Evolutionary conservation across 805 yeast species (phyloP), one percentile per base, ranked within the genome.

Genomic region (Tetrapisispora namnaoensis): DNA sequence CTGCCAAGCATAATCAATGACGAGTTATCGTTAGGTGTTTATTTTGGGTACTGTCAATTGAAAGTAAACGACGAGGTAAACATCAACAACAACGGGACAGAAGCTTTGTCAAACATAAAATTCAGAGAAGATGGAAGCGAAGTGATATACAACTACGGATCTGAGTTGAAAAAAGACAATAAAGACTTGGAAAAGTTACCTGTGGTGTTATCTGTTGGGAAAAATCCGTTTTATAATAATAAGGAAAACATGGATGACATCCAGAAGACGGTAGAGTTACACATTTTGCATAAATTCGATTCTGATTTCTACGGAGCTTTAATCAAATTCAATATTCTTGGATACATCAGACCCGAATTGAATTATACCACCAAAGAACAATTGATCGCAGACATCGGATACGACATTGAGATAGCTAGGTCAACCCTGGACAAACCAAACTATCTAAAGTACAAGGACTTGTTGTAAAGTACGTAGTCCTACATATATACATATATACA

Each of bases 161-260:
- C 63, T 6, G 57, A 65, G 10, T 67, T 89, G 49, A 47, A 53
- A 16, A 55, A 46, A 0, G 58, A 55, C 2, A 55, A 50, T 22
- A 58, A 55, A n/a, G 77, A 74, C 38, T 68, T 74, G 2, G 72
- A 73, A 45, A 67, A 68, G 18, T 70, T 80, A 24, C 97, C 97
- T 0, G 88, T 89, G 82, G 99, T 93, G 9, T 83, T 91, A 86
- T 86, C 96, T 9, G 75, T 93, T 18, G 99, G 99, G 1, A 87
- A 89, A 86, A 93, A 93, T 62, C 98, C 99, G 37, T 91, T 83
- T 63, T 93, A 80, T 69, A 77, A 81, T 24, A 90, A 93, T 66
- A 73, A 78, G 45, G 76, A 77, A 56, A 86, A 86, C 67, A 81
- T 95, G 0, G 93, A 91, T 5, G 95, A 93, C 58, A 30, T 21